Percentiles rank a stretch among this genome's conserved stretches.
Evolutionary conservation across 768 basidiomycete species (phyloP).

Genomic region (Mycena olivaceomarginata): DNA sequence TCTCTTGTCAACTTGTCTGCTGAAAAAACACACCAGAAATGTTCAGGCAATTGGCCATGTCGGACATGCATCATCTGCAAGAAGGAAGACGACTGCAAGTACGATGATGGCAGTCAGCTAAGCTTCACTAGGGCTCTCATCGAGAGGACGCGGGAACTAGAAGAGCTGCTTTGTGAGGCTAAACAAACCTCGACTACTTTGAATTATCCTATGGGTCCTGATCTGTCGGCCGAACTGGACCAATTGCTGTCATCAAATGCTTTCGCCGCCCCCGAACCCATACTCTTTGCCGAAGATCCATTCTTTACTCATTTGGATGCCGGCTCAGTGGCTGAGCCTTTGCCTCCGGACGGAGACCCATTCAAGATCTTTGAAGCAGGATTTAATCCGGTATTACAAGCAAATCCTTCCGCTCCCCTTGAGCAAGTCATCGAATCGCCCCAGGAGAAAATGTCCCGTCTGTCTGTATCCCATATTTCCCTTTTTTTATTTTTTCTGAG

Average conservation of each 20-base stretch:
- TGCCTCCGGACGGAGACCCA: neutral
- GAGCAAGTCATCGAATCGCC: slow-evolving; percentile 3
- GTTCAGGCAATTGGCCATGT: slow-evolving; percentile 43
- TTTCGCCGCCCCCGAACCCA: slow-evolving; percentile 19
- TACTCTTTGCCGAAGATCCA: neutral
- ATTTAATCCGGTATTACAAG: neutral
- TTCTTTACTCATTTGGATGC: neutral
- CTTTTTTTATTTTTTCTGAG: neutral
- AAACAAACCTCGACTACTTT: slow-evolving; percentile 16
- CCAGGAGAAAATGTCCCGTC: slow-evolving; percentile 32
- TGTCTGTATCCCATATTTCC: slow-evolving; percentile 19
- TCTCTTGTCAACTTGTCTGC: neutral
- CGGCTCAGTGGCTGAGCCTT: neutral
- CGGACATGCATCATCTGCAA: slow-evolving; percentile 37
- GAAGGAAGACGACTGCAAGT: slow-evolving; percentile 46
- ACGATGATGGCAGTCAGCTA: slow-evolving; percentile 42
- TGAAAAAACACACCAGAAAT: slow-evolving; percentile 23
- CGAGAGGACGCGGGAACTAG: slow-evolving; percentile 41
- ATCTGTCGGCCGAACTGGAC: slow-evolving; percentile 37
- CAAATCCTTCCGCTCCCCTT: neutral
- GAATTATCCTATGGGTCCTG: slow-evolving; percentile 9
- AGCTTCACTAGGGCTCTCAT: slow-evolving; percentile 44
- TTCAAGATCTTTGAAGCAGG: neutral
- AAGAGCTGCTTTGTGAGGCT: slow-evolving; percentile 38
- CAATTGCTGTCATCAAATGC: slow-evolving; percentile 31